A percentile compares a stretch with the other conserved stretches of the same genome.
Evolutionary conservation across 441 rosid species (phyloP).

Genomic region (Capsella rubella): DNA sequence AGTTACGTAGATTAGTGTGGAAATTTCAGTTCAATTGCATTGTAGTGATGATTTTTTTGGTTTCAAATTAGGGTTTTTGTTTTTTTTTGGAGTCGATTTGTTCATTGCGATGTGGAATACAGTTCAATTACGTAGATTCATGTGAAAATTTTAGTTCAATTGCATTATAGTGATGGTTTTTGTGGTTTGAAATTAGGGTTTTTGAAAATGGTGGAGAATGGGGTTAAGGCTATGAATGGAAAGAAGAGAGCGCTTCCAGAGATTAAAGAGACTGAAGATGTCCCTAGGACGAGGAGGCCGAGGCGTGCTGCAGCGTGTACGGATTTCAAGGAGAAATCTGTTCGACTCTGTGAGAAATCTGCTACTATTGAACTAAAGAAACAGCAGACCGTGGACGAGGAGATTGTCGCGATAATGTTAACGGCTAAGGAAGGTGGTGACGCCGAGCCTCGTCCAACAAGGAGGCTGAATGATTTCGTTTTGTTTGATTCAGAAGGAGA

Average conservation of each 20-base stretch:
- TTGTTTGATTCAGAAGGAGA: constrained; percentile 61
- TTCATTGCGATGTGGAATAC: neutral
- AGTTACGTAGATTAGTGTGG: neutral
- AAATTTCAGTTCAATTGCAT: neutral
- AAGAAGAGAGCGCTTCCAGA: constrained; percentile 34
- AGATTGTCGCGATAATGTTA: constrained; percentile 51
- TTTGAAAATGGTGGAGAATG: constrained; percentile 22
- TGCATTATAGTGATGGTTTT: neutral
- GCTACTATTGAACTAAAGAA: constrained; percentile 54
- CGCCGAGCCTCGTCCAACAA: constrained; percentile 55
- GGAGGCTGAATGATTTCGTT: constrained; percentile 72
- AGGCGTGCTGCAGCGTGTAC: constrained; percentile 36
- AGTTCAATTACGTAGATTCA: neutral
- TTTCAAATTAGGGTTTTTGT: neutral
- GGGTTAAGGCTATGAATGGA: constrained; percentile 1
- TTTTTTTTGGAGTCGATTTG: neutral
- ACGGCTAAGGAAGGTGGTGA: constrained; percentile 42
- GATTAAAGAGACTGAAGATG: constrained; percentile 5
- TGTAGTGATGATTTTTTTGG: neutral
- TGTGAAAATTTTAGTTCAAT: neutral
- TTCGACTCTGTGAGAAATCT: constrained; percentile 48
- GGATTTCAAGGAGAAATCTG: constrained; percentile 28
- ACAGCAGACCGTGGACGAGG: constrained; percentile 53
- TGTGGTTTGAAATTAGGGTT: constrained; percentile 7
- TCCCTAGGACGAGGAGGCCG: constrained; percentile 12